phyloP scores from a whole-genome alignment of 805 yeast genomes.

The Candida silvatica region DNA sequence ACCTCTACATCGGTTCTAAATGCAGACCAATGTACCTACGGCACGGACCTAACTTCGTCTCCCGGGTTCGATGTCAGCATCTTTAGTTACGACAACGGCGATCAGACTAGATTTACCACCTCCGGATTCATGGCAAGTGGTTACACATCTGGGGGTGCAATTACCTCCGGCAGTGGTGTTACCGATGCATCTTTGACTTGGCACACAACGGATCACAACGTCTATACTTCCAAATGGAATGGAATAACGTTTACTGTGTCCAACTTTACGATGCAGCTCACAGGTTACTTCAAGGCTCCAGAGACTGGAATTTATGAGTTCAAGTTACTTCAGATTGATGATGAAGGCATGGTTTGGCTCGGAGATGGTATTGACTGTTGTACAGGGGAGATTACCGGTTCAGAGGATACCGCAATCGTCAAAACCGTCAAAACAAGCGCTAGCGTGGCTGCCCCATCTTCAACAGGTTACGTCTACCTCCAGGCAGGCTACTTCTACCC shows the following conservation, averaged over 20 bases:
- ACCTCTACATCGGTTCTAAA: too few relatives aligned
- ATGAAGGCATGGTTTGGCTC: conserved; percentile 23
- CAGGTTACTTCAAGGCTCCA: conserved; percentile 18
- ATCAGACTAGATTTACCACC: too few relatives aligned
- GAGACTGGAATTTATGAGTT: conserved; percentile 22
- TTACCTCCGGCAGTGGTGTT: not conserved
- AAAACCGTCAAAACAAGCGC: conserved; percentile 6
- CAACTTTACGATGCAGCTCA: conserved; percentile 8
- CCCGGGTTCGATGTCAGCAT: not conserved
- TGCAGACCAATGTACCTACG: conserved; percentile 1
- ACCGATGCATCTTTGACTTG: not conserved
- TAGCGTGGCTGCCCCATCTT: too few relatives aligned
- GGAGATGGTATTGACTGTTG: conserved; percentile 29
- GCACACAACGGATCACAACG: too few relatives aligned
- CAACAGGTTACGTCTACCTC: conserved; percentile 9
- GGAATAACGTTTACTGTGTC: conserved; percentile 7
- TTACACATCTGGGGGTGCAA: not conserved
- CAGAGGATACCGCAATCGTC: conserved; percentile 5
- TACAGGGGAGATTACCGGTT: conserved; percentile 3
- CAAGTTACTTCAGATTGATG: conserved; percentile 19
- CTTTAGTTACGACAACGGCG: not conserved
- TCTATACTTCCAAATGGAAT: not conserved
- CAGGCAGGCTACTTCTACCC: conserved; percentile 12
- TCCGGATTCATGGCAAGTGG: not conserved
- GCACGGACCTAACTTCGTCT: not conserved